Evolutionary conservation across 2,329 filamentous ascomycete species (phyloP).

Genomic region (Aciculosporium take): DNA sequence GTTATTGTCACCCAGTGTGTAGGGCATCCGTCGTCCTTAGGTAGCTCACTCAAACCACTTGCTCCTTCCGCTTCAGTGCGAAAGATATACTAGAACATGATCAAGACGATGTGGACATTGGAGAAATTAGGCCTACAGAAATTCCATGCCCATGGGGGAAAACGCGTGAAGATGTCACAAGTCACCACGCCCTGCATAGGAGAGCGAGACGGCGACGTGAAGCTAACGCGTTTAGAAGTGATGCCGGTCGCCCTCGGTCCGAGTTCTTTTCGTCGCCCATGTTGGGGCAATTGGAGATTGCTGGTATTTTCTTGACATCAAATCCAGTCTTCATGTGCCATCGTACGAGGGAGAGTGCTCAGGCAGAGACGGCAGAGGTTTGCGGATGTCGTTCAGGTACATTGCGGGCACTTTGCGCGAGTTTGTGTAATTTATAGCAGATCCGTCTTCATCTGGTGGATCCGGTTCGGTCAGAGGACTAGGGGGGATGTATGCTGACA

Average conservation of each 20-base stretch:
- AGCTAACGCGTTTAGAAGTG: neutral
- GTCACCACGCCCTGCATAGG: neutral
- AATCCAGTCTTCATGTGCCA: slow-evolving; percentile 16
- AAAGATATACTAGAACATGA: neutral
- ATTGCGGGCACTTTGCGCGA: slow-evolving; percentile 1
- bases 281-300: neutral
- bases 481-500: slow-evolving; percentile 16
- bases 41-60: slow-evolving; percentile 1
- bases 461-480: slow-evolving; percentile 8
- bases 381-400: slow-evolving; percentile 17
- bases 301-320: slow-evolving; percentile 3
- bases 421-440: slow-evolving; percentile 1
- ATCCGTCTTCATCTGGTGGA: slow-evolving; percentile 4
- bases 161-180: neutral
- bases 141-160: neutral
- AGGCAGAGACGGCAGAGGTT: slow-evolving; percentile 23
- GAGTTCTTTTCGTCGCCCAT: neutral
- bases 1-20: neutral
- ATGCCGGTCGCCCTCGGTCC: neutral
- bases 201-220: neutral
- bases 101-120: neutral
- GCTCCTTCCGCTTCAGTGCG: neutral
- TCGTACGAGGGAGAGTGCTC: slow-evolving; percentile 18
- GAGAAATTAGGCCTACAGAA: neutral
- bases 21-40: neutral